Percentiles rank a stretch among this genome's conserved stretches.
These are phyloP conservation scores for Leavenworthia alabamica DNA, from an alignment of 345 rosid genomes.

Conservation along the genomic window DNA sequence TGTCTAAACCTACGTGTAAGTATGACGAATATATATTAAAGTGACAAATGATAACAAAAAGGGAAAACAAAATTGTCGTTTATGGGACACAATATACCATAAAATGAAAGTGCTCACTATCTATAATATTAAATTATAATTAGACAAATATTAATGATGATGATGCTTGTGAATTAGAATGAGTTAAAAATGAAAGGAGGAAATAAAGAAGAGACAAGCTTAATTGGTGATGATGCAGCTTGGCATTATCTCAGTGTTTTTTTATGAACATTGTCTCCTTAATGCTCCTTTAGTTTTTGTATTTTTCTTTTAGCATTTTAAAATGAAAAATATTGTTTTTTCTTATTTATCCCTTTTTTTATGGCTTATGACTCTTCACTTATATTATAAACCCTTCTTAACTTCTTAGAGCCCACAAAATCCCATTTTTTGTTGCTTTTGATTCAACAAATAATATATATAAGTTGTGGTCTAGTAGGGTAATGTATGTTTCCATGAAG, in stretches of 20 bases:
- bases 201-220: conserved; percentile 29
- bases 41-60: no score
- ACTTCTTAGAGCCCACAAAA: conserved; percentile 19
- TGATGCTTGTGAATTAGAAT: conserved; percentile 14
- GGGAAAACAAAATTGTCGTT: conserved; percentile 7
- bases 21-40: no score
- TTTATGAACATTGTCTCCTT: conserved; percentile 29
- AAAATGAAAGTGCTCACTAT: conserved; percentile 22
- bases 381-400: not conserved
- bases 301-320: conserved; percentile 13
- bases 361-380: conserved; percentile 23
- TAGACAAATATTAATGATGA: conserved; percentile 14
- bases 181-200: not conserved
- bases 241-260: conserved; percentile 31
- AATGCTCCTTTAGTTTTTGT: conserved; percentile 29
- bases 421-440: conserved; percentile 9
- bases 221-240: conserved; percentile 36
- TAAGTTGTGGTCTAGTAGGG: conserved; percentile 15
- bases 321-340: conserved; percentile 16
- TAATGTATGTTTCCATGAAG: conserved; percentile 19
- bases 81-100: not conserved
- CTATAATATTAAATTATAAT: conserved; percentile 7
- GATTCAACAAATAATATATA: conserved; percentile 11
- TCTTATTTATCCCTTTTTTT: not conserved
- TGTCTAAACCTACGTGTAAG: no score